These are phyloP conservation scores for Suillus americanus DNA, from an alignment of 768 basidiomycete genomes.

Conservation along the genomic window DNA sequence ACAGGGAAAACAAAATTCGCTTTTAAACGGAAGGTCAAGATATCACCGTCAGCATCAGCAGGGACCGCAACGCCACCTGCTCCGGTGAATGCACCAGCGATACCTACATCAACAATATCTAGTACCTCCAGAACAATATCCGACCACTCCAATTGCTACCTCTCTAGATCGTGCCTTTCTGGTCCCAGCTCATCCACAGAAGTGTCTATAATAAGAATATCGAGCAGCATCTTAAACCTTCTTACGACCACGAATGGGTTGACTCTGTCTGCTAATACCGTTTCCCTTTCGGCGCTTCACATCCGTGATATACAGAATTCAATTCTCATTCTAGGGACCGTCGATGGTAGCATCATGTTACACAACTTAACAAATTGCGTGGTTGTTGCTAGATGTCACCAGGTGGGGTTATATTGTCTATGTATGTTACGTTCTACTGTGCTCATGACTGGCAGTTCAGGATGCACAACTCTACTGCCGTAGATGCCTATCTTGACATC, in stretches of 20 bases:
- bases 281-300: slow-evolving; percentile 58
- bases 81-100: not conserved
- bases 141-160: slow-evolving; percentile 43
- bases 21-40: slow-evolving; percentile 54
- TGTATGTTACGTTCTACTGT: not conserved
- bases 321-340: slow-evolving; percentile 61
- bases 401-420: slow-evolving; percentile 46
- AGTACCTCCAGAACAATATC: slow-evolving; percentile 42
- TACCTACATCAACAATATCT: not conserved
- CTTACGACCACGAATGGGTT: slow-evolving; percentile 26
- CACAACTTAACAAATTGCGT: slow-evolving; percentile 62
- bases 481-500: slow-evolving; percentile 67
- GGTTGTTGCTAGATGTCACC: slow-evolving; percentile 76
- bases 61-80: slow-evolving; percentile 7
- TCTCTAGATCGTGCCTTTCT: slow-evolving; percentile 36
- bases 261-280: slow-evolving; percentile 14
- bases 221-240: slow-evolving; percentile 71
- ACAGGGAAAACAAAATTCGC: slow-evolving; percentile 61
- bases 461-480: slow-evolving; percentile 71
- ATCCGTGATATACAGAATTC: slow-evolving; percentile 34
- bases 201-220: slow-evolving; percentile 65
- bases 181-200: slow-evolving; percentile 42
- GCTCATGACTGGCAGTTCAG: slow-evolving; percentile 59
- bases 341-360: slow-evolving; percentile 73
- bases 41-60: slow-evolving; percentile 13